Percentiles rank a stretch among this genome's conserved stretches.
Evolutionary conservation across 2,329 filamentous ascomycete genomes (phyloP).

Genomic region (Coleophoma cylindrospora): DNA sequence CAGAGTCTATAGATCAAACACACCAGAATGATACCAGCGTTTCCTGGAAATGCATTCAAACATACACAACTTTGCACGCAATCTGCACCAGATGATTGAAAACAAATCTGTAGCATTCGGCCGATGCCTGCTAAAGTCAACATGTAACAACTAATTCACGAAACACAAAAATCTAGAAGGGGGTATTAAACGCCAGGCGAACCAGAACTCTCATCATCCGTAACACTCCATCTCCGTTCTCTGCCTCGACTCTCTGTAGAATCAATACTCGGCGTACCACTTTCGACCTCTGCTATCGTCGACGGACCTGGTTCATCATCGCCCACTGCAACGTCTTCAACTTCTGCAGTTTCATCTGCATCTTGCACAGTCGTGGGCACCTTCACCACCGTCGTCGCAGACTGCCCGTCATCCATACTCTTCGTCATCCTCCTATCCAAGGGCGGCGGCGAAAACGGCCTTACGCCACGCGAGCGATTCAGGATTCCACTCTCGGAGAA

Average conservation of each 20-base stretch:
- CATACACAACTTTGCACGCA: too few relatives aligned
- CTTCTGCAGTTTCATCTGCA: background rate
- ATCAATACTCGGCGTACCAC: background rate
- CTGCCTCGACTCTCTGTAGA: conserved; percentile 7
- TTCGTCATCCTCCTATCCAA: conserved; percentile 7
- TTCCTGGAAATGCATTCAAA: too few relatives aligned
- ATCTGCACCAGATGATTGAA: too few relatives aligned
- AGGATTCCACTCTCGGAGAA: conserved; percentile 42
- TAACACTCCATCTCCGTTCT: conserved; percentile 24
- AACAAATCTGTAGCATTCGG: too few relatives aligned
- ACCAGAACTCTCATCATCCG: conserved; percentile 16
- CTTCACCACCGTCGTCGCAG: conserved; percentile 8
- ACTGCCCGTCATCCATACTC: conserved; percentile 7
- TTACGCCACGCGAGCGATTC: conserved; percentile 46
- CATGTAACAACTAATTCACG: too few relatives aligned
- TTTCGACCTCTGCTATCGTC: background rate
- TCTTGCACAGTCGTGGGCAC: conserved; percentile 1
- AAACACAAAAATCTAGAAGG: too few relatives aligned
- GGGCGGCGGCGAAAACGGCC: conserved; percentile 57
- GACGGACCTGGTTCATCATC: background rate
- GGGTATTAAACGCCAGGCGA: background rate
- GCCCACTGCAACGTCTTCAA: background rate
- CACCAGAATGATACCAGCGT: too few relatives aligned
- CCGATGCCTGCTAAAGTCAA: too few relatives aligned
- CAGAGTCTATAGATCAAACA: too few relatives aligned